These are phyloP conservation scores for Heritiera littoralis DNA, from an alignment of 345 rosid genomes.

Conservation along the genomic window DNA sequence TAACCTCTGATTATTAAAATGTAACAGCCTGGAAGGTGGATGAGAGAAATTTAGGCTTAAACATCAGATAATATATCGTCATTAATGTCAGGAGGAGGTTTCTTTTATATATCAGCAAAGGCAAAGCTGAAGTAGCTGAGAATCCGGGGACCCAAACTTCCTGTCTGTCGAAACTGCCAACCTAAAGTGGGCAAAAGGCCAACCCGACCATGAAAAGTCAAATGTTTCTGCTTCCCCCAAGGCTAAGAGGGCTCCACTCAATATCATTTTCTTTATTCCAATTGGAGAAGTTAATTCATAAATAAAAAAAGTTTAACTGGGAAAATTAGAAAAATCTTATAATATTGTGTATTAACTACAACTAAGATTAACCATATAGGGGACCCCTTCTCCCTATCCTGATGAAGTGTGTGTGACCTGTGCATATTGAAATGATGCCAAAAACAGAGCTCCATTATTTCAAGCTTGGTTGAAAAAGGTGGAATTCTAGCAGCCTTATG, in stretches of 20 bases:
- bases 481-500: conserved; percentile 5
- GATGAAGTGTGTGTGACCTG: not conserved
- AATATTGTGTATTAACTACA: no score
- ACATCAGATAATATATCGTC: no score
- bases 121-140: not conserved
- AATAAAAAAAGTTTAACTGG: no score
- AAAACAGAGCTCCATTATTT: conserved; percentile 14
- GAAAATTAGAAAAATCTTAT: not conserved
- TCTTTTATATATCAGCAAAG: not conserved
- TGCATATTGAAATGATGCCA: not conserved
- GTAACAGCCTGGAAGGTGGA: no score
- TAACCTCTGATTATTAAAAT: not conserved
- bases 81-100: no score
- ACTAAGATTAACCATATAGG: not conserved
- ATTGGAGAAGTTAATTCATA: not conserved
- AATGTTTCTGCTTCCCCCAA: not conserved
- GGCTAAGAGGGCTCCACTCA: not conserved
- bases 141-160: conserved; percentile 4
- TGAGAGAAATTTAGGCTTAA: no score
- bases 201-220: not conserved
- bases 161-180: not conserved
- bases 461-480: conserved; percentile 17
- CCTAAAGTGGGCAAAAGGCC: not conserved
- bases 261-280: not conserved
- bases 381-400: not conserved